Evolutionary conservation across 306 rosid genomes (phyloP), one percentile per base, ranked within the genome.

Genomic region (Cicer bijugum): DNA sequence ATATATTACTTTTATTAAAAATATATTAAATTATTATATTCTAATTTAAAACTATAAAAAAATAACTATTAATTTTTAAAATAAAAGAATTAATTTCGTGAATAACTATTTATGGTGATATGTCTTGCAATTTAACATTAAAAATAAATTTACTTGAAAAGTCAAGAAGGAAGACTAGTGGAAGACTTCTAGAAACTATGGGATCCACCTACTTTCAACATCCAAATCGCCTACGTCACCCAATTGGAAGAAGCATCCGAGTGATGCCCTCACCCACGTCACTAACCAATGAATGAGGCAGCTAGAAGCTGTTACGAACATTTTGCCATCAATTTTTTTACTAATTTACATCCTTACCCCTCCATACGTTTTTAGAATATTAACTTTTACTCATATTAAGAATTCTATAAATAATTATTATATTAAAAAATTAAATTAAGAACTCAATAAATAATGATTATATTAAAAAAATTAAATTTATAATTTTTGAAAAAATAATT

Each of bases 151-250:
- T 19, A 14, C 15, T 4, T 40, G 83, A 75, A 70, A 64, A 58
- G 76, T 62, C 68, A 62, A 38, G 67, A 8, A 62, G 8, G 68
- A 62, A 38, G 68, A 62, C 68, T 62, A 3, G 47, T 35, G 47
- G 12, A 62, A 39, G 68, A 62, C 68, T 62, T 39, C n/a, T 62
- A 62, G 48, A 2, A 39, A 9, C 0, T 14, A 33, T 62, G 68
- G 65, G 28, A 39, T 62, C 43, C 66, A 60, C 11, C 2, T 7
- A 4, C 2, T 58, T 58, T 5, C 51, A 43, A 12, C 17, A 35
- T 40, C 58, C 45, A 74, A 42, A 52, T 9, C 2, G 67, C 39
- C 76, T 71, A 80, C 77, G 86, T 76, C 87, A 80, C 44, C 39
- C 6, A 10, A 7, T 4, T 2, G 1, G 6, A 3, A 9, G 8